Base-by-base conservation (phyloP, 1,284 basidiomycete genomes). In the Fistulina hepatica region DNA sequence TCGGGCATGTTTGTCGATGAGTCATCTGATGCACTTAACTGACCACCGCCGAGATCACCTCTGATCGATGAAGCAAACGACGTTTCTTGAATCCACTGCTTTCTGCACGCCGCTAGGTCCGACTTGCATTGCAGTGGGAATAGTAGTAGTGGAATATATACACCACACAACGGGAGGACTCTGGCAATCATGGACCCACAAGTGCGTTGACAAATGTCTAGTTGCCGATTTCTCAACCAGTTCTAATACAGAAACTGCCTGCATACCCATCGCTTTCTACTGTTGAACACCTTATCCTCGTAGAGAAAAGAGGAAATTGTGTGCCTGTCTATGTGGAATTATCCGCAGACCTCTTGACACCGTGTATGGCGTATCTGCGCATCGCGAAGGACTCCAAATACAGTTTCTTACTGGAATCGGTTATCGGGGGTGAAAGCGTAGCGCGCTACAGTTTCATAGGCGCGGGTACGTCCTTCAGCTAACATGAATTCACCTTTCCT, bases 361-460 rank as follows among this genome's bases (percentile, higher is more conserved):
- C 95, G 57, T 94, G 94, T 52, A 88, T 92, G 58, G 93, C 95
- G 11, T 98, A 97, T 60, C 76, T 98, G 36, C 81, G 91, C 42
- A 75, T 98, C 44, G 81, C 93, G 5, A 79, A 93, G 53, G 89
- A 92, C 48, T 88, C 90, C 4, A 83, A 83, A 55, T 84, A 94
- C 63, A 91, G 85, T 55, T 97, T 95, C 58, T 61, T 97, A 30
- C 69, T 97, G 26, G 92, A 97, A 60, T 92, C 88, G 37, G 85
- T 98, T 31, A 71, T 89, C 16, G 84, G 77, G 20, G 94, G 93
- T 34, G 90, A 97, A 64, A 90, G 78, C 56, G 67, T 95, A 37
- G 91, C 86, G 25, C 73, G 95, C 42, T 98, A 95, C 60, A 92
- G 86, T 53, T 98, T 97, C 63, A 83, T 98, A 43, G 95, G 95